Evolutionary conservation across 2,329 filamentous ascomycete species (phyloP), one percentile per base, ranked within the genome.

Genomic region (Coniella vitis): DNA sequence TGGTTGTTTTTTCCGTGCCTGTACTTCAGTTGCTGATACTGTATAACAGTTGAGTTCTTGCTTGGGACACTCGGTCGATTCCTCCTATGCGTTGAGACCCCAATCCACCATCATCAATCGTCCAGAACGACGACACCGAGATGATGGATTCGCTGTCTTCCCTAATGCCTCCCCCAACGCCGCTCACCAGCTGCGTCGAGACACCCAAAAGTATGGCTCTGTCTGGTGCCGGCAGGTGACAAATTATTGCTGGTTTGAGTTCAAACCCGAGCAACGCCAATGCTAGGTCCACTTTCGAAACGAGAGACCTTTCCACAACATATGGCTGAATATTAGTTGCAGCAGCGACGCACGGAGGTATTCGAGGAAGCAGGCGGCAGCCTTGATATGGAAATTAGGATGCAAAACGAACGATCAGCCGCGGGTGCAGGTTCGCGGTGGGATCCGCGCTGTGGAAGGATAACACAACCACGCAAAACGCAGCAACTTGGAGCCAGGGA

Each of bases 251-350:
- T 43, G 36, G 39, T n/a, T 44, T 35, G 32, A 29, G n/a, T 16
- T 16, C 34, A n/a, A 4, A 12, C 25, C 17, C 19, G 35, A 29
- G 34, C 22, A 29, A 38, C 20, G 14, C 35, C 35, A 48, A 44
- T 38, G 47, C 14, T 29, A 49, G n/a, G 47, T 45, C 47, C 47
- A 49, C 47, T 49, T 45, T 38, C 36, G 36, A 49, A 39, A 49
- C 40, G 40, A 49, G 13, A 45, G 40, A 4, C 40, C 40, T 39
- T 49, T 34, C 47, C 47, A 49, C 40, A 45, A 45, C 47, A 49
- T 49, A 35, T 49, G 47, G 22, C n/a, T 21, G 38, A 31, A 17
- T 29, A 29, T 12, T 8, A 8, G 20, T 34, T 31, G 9, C 14
- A 12, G 40, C 14, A 8, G 20, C 12, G 39, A 17, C 10, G 43